These are phyloP conservation scores for Fusarium nygamai DNA, from an alignment of 2,329 filamentous ascomycete genomes.

Conservation along the genomic window DNA sequence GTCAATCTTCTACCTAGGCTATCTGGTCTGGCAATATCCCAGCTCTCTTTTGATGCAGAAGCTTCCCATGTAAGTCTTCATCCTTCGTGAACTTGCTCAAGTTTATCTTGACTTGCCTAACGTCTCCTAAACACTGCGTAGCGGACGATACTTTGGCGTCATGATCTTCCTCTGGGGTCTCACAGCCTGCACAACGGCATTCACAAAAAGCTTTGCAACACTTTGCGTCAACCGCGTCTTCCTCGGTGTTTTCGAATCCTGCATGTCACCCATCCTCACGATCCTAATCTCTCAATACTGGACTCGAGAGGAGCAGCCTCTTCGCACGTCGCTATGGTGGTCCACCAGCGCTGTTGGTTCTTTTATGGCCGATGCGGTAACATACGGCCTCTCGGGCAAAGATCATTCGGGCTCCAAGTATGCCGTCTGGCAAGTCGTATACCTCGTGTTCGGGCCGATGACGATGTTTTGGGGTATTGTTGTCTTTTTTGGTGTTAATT, in stretches of 20 bases:
- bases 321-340: not conserved
- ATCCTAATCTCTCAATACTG: not conserved
- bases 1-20: not conserved
- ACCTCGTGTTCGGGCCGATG: not conserved
- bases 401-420: not conserved
- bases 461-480: not conserved
- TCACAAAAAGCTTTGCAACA: not conserved
- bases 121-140: accelerated
- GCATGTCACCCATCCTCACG: not conserved
- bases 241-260: not conserved
- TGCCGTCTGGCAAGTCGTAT: not conserved
- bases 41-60: not conserved
- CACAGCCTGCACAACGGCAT: not conserved
- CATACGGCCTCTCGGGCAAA: not conserved
- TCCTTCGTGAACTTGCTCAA: too few species aligned
- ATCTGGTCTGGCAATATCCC: not conserved
- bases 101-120: too few species aligned
- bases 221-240: not conserved
- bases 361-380: not conserved
- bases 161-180: not conserved
- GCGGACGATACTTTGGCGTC: not conserved
- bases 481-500: not conserved
- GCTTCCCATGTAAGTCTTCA: not conserved
- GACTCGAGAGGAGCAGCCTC: not conserved
- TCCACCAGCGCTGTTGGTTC: not conserved